Conservation (phyloP, 345 rosid species). For the Microcos paniculata region DNA sequence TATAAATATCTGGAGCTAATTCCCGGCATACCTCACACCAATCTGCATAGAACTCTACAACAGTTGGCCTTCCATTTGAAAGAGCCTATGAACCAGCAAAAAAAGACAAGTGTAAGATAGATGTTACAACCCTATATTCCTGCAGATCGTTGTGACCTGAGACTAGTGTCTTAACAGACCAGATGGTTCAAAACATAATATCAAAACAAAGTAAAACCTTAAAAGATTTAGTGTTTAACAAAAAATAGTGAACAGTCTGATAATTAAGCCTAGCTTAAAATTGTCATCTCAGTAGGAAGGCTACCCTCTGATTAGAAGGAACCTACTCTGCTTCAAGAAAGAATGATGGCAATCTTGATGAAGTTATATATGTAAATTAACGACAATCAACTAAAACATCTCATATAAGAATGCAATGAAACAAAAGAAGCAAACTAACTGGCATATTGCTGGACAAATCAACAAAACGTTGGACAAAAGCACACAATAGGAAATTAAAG, state of each 20-base stretch:
- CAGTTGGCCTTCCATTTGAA: conserved; percentile 92
- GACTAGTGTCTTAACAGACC: not conserved
- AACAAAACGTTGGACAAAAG: not conserved
- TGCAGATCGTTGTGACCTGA: not conserved
- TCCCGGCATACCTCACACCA: conserved; percentile 98
- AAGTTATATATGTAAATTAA: not conserved
- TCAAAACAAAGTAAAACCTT: not conserved
- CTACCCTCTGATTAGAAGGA: not conserved
- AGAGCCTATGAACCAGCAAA: conserved; percentile 56
- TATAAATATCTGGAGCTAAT: conserved; percentile 89
- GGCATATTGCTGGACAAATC: not conserved
- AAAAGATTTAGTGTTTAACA: not conserved
- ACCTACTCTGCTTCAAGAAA: not conserved
- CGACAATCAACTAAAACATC: not conserved
- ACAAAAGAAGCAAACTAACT: not conserved
- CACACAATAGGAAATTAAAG: too few relatives aligned
- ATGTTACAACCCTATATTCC: not conserved
- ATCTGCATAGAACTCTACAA: conserved; percentile 94
- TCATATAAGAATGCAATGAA: not conserved
- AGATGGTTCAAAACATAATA: not conserved
- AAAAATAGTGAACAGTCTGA: not conserved
- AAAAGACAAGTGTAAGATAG: not conserved
- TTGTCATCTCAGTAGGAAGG: not conserved
- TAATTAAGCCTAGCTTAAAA: not conserved
- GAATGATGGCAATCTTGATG: not conserved